Percentiles rank a stretch among this genome's conserved stretches.
Evolutionary conservation across 208 protist genomes (phyloP).

Genomic region (Zelonia costaricensis): DNA sequence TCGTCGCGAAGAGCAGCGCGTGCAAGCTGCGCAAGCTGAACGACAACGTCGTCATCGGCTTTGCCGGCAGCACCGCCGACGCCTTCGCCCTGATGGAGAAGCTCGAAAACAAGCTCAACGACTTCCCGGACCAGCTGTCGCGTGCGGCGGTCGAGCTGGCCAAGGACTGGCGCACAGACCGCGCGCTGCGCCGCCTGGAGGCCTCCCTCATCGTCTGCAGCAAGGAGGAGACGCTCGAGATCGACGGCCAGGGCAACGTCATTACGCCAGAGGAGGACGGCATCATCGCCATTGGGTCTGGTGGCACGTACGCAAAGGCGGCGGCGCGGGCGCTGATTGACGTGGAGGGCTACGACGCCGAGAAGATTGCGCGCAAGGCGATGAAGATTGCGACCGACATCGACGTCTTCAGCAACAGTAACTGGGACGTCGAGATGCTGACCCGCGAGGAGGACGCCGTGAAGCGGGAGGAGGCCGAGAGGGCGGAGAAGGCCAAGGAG

Average conservation of each 20-base stretch:
- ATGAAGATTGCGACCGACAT: slow-evolving; percentile 97
- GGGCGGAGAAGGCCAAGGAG: slow-evolving; percentile 17
- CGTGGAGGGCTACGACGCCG: slow-evolving; percentile 84
- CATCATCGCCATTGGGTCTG: slow-evolving; percentile 93
- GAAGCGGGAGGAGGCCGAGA: slow-evolving; percentile 31
- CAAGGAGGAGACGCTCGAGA: slow-evolving; percentile 89
- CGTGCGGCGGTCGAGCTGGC: slow-evolving; percentile 94
- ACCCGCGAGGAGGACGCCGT: slow-evolving; percentile 31
- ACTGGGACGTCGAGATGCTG: slow-evolving; percentile 92
- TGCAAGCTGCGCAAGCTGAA: slow-evolving; percentile 82
- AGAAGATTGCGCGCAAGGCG: slow-evolving; percentile 91
- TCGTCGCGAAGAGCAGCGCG: slow-evolving; percentile 88
- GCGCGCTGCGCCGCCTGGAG: slow-evolving; percentile 92
- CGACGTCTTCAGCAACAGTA: slow-evolving; percentile 96
- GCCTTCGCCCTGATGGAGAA: slow-evolving; percentile 97
- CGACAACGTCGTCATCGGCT: slow-evolving; percentile 90
- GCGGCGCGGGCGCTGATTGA: slow-evolving; percentile 94
- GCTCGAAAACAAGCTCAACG: slow-evolving; percentile 92
- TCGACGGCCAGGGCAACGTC: slow-evolving; percentile 96
- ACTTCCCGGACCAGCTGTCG: slow-evolving; percentile 93
- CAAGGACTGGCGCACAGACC: slow-evolving; percentile 96
- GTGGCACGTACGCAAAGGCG: slow-evolving; percentile 94
- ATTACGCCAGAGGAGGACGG: slow-evolving; percentile 94
- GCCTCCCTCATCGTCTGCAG: slow-evolving; percentile 94
- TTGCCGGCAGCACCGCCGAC: slow-evolving; percentile 94